phyloP scores from a whole-genome alignment of 1,139 yeast species.

The Suhomyces taliae region DNA sequence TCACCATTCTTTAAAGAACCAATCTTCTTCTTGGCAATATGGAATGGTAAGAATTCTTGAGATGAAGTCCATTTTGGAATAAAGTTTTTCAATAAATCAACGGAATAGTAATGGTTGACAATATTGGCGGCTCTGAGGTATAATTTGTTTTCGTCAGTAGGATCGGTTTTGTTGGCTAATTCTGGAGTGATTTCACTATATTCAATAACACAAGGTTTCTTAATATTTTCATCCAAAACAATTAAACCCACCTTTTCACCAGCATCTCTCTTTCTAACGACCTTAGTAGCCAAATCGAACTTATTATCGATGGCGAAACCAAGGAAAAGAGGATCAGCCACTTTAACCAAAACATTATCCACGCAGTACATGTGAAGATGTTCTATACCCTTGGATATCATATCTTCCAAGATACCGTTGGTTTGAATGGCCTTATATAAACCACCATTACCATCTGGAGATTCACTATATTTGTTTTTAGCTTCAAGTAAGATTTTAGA shows the following conservation, averaged over 20 bases:
- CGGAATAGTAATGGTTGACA: slow-evolving; percentile 93
- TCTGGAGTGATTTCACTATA: slow-evolving; percentile 85
- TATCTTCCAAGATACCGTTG: slow-evolving; percentile 67
- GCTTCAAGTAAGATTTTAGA: slow-evolving; percentile 63
- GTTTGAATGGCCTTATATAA: slow-evolving; percentile 78
- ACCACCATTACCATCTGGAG: slow-evolving; percentile 99
- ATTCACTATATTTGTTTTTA: slow-evolving; percentile 61
- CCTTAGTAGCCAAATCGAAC: slow-evolving; percentile 87
- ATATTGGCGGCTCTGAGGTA: slow-evolving; percentile 93
- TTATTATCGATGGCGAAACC: slow-evolving; percentile 75
- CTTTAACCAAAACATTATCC: slow-evolving; percentile 87
- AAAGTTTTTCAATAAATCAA: slow-evolving; percentile 58
- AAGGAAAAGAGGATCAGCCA: slow-evolving; percentile 90
- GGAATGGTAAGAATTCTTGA: slow-evolving; percentile 76
- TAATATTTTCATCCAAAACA: slow-evolving; percentile 60
- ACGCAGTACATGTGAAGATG: slow-evolving; percentile 97
- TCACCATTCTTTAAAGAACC: slow-evolving; percentile 54
- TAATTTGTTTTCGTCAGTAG: slow-evolving; percentile 52
- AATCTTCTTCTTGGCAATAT: slow-evolving; percentile 90
- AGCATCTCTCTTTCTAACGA: slow-evolving; percentile 89
- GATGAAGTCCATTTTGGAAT: slow-evolving; percentile 72
- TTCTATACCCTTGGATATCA: slow-evolving; percentile 67
- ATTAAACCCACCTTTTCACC: slow-evolving; percentile 89
- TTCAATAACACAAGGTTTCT: slow-evolving; percentile 88
- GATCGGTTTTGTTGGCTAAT: slow-evolving; percentile 60